A percentile compares a stretch with the other conserved stretches of the same genome.
These are phyloP conservation scores for Xenosphaeropsis pyriputrescens DNA, from an alignment of 2,329 filamentous ascomycete species.

Conservation along the genomic window DNA sequence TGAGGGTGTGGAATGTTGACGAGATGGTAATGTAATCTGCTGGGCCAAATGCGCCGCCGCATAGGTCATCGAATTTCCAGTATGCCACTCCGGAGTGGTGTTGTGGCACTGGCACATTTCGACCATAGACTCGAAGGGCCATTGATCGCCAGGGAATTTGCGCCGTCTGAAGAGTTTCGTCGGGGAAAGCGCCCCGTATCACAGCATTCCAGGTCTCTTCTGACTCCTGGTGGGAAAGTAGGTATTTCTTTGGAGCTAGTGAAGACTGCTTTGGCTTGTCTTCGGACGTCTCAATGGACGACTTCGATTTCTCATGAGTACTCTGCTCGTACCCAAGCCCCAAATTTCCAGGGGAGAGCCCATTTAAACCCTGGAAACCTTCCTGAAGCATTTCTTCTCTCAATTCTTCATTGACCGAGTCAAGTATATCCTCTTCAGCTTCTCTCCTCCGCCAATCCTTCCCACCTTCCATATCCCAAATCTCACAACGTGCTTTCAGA, in stretches of 20 bases:
- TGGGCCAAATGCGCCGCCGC: constrained; percentile 50
- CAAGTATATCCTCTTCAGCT: constrained; percentile 17
- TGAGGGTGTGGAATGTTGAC: constrained; percentile 64
- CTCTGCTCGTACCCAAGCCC: constrained; percentile 2
- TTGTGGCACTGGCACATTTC: constrained; percentile 41
- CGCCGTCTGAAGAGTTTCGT: constrained; percentile 3
- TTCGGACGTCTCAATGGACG: constrained; percentile 1
- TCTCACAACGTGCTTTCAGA: constrained; percentile 62
- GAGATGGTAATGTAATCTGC: constrained; percentile 76
- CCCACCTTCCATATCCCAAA: constrained; percentile 70
- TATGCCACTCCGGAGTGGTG: constrained; percentile 40
- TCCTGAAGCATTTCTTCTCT: constrained; percentile 14
- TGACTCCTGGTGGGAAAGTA: constrained; percentile 7
- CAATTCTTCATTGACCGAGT: constrained; percentile 17
- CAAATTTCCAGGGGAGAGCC: constrained; percentile 1
- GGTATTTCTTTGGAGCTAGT: constrained; percentile 12
- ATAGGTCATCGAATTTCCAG: constrained; percentile 57
- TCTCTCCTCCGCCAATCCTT: constrained; percentile 56
- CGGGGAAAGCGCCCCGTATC: constrained; percentile 8
- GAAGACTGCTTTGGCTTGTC: constrained; percentile 3
- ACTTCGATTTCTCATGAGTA: background rate
- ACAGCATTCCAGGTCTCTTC: constrained; percentile 11
- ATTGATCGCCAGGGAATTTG: constrained; percentile 26
- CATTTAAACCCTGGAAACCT: constrained; percentile 6
- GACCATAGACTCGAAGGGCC: constrained; percentile 43